Evolutionary conservation across 1,284 basidiomycete genomes (phyloP).

Genomic region (Acaromyces ingoldii): DNA sequence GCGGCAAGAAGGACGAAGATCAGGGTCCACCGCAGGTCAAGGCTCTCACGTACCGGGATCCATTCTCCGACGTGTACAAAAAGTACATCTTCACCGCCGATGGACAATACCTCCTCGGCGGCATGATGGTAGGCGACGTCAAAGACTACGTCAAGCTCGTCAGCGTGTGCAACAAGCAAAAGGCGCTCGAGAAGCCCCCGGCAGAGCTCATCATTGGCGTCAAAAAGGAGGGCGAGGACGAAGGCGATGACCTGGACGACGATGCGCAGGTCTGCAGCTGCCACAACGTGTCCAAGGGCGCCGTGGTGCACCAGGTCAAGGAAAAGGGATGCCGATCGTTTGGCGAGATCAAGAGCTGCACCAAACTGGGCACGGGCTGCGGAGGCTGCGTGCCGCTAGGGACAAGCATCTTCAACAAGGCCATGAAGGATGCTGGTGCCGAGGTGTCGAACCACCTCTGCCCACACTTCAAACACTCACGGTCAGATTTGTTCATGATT

Average conservation of each 20-base stretch:
- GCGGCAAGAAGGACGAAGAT: background rate
- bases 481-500: slow-evolving; percentile 66
- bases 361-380: slow-evolving; percentile 68
- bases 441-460: slow-evolving; percentile 64
- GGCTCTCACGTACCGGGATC: slow-evolving; percentile 67
- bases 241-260: slow-evolving; percentile 66
- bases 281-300: slow-evolving; percentile 66
- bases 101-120: slow-evolving; percentile 68
- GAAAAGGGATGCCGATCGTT: slow-evolving; percentile 58
- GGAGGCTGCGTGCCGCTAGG: slow-evolving; percentile 66
- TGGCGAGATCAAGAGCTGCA: slow-evolving; percentile 62
- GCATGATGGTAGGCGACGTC: slow-evolving; percentile 75
- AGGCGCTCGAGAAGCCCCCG: slow-evolving; percentile 63
- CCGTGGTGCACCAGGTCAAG: slow-evolving; percentile 60
- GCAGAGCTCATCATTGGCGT: slow-evolving; percentile 66
- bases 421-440: slow-evolving; percentile 67
- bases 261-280: slow-evolving; percentile 69
- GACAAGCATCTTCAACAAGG: slow-evolving; percentile 61
- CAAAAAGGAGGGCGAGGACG: slow-evolving; percentile 58
- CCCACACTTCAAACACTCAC: slow-evolving; percentile 65
- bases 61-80: slow-evolving; percentile 60
- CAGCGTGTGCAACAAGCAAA: slow-evolving; percentile 69
- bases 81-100: slow-evolving; percentile 73
- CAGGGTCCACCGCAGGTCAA: slow-evolving; percentile 53
- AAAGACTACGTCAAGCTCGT: slow-evolving; percentile 68